Base-by-base conservation (phyloP, 305 asterid genomes). In the Fraxinus ornus region DNA sequence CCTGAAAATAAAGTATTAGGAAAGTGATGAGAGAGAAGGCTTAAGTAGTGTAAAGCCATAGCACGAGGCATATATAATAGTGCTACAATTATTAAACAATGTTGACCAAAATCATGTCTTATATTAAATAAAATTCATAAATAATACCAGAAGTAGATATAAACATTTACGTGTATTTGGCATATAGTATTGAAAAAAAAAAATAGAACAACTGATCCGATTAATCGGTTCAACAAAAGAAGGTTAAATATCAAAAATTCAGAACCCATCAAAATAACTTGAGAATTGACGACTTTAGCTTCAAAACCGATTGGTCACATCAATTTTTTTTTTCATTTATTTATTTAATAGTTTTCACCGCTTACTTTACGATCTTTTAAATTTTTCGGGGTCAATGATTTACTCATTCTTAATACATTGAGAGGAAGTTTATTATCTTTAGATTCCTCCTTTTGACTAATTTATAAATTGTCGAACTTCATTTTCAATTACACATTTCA, bases 41-140 rank as follows among this genome's bases (percentile, higher is more conserved):
- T 86, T 82, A 80, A 74, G 62, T 78, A 60, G 81, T 81, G 83
- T 71, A 88, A 82, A 86, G 91, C 85, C 82, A 79, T 83, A 83
- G 88, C 79, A 82, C 55, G 21, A 30, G 60, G 70, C 78, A 83
- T 85, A 62, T 85, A 79, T 74, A 75, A 83, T 83, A 81, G 26
- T 55, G 39, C 28, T 36, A 13, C 60, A 4, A 80, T 28, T 30
- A 28, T 73, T 81, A 76, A 79, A 30, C 7, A 77, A 71, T 80
- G 32, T 39, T 84, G 78, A 70, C 33, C 15, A 62, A 62, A 62
- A 62, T 22, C 72, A 62, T 62, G 17, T 62, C 33, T 62, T 0
- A 5, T 55, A n/a, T 55, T 55, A n/a, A n/a, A 55, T 55, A n/a
- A 55, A 15, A 52, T 52, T 52, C 21, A 52, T 52, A 17, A 52